phyloP scores from a whole-genome alignment of 495 filamentous ascomycete genomes.

The Amphirosellinia nigrospora region DNA sequence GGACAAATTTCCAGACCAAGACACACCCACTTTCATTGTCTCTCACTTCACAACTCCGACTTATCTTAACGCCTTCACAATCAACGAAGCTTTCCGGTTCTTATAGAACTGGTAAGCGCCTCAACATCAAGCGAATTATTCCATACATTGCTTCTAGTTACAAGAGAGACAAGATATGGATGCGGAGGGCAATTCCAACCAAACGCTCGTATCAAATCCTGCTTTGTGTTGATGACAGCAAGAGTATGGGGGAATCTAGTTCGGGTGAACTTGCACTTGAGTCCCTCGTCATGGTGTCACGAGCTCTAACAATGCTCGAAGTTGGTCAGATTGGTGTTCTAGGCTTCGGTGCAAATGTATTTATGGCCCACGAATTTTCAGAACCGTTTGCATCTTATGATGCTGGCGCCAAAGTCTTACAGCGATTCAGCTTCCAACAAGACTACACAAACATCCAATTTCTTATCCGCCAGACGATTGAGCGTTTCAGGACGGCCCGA shows the following conservation, averaged over 20 bases:
- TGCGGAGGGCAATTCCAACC: slow-evolving; percentile 86
- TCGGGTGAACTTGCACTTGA: slow-evolving; percentile 76
- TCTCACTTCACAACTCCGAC: slow-evolving; percentile 89
- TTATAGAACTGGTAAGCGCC: slow-evolving; percentile 95
- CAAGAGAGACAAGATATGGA: slow-evolving; percentile 99
- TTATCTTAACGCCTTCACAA: slow-evolving; percentile 92
- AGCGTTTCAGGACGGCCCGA: slow-evolving; percentile 79
- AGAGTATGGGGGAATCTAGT: slow-evolving; percentile 82
- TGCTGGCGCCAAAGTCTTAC: slow-evolving; percentile 79
- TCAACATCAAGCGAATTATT: slow-evolving; percentile 99
- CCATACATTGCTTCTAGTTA: slow-evolving; percentile 97
- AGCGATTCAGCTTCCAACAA: slow-evolving; percentile 86
- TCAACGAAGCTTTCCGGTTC: slow-evolving; percentile 96
- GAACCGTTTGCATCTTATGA: slow-evolving; percentile 77
- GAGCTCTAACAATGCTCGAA: slow-evolving; percentile 87
- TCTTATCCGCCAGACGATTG: slow-evolving; percentile 76
- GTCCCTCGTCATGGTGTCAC: slow-evolving; percentile 86
- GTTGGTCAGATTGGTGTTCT: slow-evolving; percentile 88
- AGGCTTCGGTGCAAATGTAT: slow-evolving; percentile 84
- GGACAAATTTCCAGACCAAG: slow-evolving; percentile 80
- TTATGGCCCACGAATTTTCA: slow-evolving; percentile 88
- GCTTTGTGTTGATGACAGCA: slow-evolving; percentile 95
- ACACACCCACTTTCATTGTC: slow-evolving; percentile 86
- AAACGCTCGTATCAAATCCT: slow-evolving; percentile 97
- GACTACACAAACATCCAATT: slow-evolving; percentile 81